phyloP scores from a whole-genome alignment of 2,329 filamentous ascomycete species.

The Aspergillus brasiliensis region DNA sequence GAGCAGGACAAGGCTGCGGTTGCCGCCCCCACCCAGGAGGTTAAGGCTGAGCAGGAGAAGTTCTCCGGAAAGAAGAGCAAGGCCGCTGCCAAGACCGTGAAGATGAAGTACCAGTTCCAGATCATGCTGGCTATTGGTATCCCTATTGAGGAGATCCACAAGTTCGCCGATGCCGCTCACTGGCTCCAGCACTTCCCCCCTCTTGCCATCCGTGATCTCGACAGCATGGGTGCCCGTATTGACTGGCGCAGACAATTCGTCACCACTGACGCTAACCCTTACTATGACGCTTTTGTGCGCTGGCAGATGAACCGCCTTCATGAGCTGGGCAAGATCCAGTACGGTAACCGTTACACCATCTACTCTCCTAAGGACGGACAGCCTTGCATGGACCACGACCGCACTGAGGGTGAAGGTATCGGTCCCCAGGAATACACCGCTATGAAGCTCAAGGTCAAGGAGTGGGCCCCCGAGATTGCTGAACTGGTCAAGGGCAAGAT shows the following conservation, averaged over 20 bases:
- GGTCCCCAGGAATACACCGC: constrained; percentile 90
- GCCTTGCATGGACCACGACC: constrained; percentile 85
- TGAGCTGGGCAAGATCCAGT: constrained; percentile 89
- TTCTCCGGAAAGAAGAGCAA: constrained; percentile 94
- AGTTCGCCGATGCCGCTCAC: constrained; percentile 85
- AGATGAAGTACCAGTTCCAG: constrained; percentile 94
- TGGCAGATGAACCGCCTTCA: constrained; percentile 97
- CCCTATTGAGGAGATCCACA: constrained; percentile 83
- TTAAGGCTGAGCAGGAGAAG: constrained; percentile 85
- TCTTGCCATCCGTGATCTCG: constrained; percentile 74
- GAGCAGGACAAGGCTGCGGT: constrained; percentile 52
- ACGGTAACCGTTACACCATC: constrained; percentile 89
- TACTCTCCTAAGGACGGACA: constrained; percentile 89
- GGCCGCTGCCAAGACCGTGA: constrained; percentile 82
- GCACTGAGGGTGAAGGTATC: constrained; percentile 77
- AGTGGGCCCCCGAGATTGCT: constrained; percentile 79
- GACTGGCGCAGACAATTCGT: constrained; percentile 93
- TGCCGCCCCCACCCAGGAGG: constrained; percentile 64
- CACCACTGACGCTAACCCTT: constrained; percentile 94
- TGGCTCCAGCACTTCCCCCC: constrained; percentile 93
- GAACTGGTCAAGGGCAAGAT: constrained; percentile 75
- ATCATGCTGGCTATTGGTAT: constrained; percentile 93
- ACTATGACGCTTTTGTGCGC: constrained; percentile 90
- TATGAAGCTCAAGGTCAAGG: constrained; percentile 84
- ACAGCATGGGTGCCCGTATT: constrained; percentile 79